Percentiles rank a stretch among this genome's conserved stretches.
These are phyloP conservation scores for Rosa multiflora DNA, from an alignment of 306 rosid genomes.

Conservation along the genomic window DNA sequence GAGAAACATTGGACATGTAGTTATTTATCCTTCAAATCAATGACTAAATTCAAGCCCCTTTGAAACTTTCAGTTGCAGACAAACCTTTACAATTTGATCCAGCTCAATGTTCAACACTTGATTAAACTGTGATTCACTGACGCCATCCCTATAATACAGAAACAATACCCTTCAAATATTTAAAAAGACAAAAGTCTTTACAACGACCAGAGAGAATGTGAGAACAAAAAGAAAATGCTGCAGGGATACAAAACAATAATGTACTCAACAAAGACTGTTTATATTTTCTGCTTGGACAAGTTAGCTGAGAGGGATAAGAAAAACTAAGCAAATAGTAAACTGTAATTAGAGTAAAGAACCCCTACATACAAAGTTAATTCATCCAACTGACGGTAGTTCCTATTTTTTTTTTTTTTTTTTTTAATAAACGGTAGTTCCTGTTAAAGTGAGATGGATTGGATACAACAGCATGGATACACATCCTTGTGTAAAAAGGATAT, in stretches of 20 bases:
- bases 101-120: conserved; percentile 87
- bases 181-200: neutral
- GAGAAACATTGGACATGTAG: neutral
- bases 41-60: neutral
- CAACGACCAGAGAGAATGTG: neutral
- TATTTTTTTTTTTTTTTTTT: too few relatives aligned
- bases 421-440: neutral
- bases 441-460: neutral
- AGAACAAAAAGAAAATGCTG: neutral
- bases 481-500: neutral
- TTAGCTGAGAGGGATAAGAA: neutral
- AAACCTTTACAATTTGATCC: conserved; percentile 83
- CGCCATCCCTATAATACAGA: conserved; percentile 72
- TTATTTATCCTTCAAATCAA: conserved; percentile 3
- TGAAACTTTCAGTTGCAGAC: conserved; percentile 12
- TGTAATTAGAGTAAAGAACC: neutral
- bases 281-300: neutral
- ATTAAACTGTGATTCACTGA: conserved; percentile 84
- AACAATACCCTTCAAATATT: conserved; percentile 14
- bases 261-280: neutral
- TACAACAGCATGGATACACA: neutral
- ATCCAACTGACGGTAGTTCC: neutral
- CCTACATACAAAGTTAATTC: neutral
- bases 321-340: neutral
- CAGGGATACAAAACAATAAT: neutral